Evolutionary conservation across 371 early-diverging fungal genomes (phyloP).

Genomic region (Coemansia sp.): DNA sequence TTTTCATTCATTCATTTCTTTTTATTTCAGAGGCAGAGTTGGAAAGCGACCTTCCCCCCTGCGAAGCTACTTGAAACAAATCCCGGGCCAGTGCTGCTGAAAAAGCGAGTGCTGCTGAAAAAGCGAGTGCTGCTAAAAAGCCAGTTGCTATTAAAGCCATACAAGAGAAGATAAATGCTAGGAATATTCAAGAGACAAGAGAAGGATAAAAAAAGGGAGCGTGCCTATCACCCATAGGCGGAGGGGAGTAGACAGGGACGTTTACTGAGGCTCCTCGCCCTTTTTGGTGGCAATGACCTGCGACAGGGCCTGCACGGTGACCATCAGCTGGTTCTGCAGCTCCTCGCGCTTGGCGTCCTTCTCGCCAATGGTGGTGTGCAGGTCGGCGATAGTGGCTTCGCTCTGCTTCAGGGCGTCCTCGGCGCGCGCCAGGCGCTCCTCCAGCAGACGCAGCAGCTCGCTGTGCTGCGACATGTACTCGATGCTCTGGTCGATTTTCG

Average conservation of each 20-base stretch:
- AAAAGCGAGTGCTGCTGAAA: neutral
- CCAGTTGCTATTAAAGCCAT: neutral
- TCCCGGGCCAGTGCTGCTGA: neutral
- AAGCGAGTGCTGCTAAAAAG: neutral
- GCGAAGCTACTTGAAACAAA: neutral
- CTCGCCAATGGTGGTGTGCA: slow-evolving; percentile 40
- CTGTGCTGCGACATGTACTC: slow-evolving; percentile 44
- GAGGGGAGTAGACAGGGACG: neutral
- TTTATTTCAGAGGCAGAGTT: neutral
- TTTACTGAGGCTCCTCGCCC: slow-evolving; percentile 24
- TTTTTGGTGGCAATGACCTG: slow-evolving; percentile 49
- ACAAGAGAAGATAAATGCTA: no score
- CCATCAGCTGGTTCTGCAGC: slow-evolving; percentile 50
- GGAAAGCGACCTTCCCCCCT: no score
- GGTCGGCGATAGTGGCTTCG: slow-evolving; percentile 35
- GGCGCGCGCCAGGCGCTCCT: slow-evolving; percentile 40
- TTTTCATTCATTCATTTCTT: no score
- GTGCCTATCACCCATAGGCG: neutral
- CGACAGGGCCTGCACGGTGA: slow-evolving; percentile 49
- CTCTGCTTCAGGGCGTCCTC: slow-evolving; percentile 48
- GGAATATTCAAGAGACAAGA: neutral
- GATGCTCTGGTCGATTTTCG: slow-evolving; percentile 41
- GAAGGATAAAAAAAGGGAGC: neutral
- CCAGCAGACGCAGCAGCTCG: slow-evolving; percentile 36
- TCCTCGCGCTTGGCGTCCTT: slow-evolving; percentile 52